phyloP scores from a whole-genome alignment of 129 eudicot species.

The Tagetes erecta region DNA sequence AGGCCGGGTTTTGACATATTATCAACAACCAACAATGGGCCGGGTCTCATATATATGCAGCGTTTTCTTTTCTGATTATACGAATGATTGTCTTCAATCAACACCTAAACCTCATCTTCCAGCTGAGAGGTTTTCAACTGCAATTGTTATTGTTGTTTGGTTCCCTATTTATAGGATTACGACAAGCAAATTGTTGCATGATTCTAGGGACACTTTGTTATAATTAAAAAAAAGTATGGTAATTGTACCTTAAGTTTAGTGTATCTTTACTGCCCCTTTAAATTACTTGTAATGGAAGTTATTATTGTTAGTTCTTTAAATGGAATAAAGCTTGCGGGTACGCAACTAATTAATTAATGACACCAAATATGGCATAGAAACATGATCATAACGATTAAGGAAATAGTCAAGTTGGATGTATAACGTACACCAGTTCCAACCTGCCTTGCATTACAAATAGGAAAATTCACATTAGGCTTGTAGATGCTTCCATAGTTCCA shows the following conservation, averaged over 20 bases:
- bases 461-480: too few relatives aligned
- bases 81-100: too few relatives aligned
- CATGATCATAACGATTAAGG: not conserved
- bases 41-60: too few relatives aligned
- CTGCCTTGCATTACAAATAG: not conserved
- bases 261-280: constrained; percentile 1
- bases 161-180: constrained; percentile 9
- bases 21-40: too few relatives aligned
- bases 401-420: not conserved
- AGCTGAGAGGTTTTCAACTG: not conserved
- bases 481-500: too few relatives aligned
- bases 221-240: too few relatives aligned
- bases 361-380: not conserved
- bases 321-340: constrained; percentile 1
- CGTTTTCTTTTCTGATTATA: too few relatives aligned
- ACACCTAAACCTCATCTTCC: too few relatives aligned
- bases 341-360: not conserved
- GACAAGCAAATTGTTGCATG: not conserved
- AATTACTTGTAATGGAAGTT: not conserved
- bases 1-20: too few relatives aligned
- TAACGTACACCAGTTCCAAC: not conserved
- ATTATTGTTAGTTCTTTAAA: not conserved
- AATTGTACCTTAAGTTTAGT: constrained; percentile 10
- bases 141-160: not conserved
- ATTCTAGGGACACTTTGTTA: not conserved